Conservation (phyloP, 176 grass and related monocot genomes). For the Saccharum officinarum region DNA sequence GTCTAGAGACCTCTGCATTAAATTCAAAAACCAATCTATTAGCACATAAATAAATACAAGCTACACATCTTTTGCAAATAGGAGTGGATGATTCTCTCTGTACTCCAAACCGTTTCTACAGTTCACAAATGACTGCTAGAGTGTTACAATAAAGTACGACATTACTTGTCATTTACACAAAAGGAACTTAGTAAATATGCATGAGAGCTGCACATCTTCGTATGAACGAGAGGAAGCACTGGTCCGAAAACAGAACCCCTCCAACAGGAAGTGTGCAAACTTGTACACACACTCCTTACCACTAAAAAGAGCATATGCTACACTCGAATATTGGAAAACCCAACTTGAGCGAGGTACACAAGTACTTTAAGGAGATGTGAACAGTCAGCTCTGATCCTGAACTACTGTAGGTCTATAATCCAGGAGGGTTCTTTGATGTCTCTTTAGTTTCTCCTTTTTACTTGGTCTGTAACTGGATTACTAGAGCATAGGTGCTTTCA, state of each 20-base stretch:
- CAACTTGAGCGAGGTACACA: not conserved
- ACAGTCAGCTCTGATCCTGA: not conserved
- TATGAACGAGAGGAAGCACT: not conserved
- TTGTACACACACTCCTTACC: not conserved
- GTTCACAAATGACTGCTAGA: not conserved
- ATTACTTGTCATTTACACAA: not conserved
- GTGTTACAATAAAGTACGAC: not conserved
- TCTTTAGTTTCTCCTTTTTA: not conserved
- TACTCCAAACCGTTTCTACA: not conserved
- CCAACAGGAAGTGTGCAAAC: not conserved
- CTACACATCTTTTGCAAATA: not conserved
- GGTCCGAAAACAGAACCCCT: not conserved
- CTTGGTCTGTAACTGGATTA: not conserved
- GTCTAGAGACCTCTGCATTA: constrained; percentile 82
- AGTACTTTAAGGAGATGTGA: not conserved
- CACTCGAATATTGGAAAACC: not conserved
- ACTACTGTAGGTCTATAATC: not conserved
- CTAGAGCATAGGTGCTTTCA: not conserved
- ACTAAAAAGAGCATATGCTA: not conserved
- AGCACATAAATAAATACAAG: constrained; percentile 6
- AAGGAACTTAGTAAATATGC: not conserved
- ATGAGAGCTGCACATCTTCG: not conserved
- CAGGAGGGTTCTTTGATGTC: not conserved
- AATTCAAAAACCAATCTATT: constrained; percentile 25
- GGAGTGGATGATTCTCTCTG: not conserved